phyloP scores from a whole-genome alignment of 495 filamentous ascomycete genomes.

The Cairneyella variabilis region DNA sequence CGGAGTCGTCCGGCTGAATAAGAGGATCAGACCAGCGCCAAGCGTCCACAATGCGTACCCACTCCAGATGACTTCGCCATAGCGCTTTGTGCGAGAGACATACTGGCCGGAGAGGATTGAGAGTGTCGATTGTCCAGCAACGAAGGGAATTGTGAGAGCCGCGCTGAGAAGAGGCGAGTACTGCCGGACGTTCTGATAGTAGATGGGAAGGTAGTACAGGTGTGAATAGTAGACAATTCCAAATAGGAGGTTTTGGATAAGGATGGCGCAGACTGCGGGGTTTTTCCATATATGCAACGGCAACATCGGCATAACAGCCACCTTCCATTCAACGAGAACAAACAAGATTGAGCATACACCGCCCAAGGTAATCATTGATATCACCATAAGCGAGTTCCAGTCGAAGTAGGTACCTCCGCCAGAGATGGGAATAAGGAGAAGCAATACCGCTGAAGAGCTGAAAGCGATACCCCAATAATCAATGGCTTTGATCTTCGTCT shows the following conservation, averaged over 20 bases:
- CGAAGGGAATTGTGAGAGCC: constrained; percentile 48
- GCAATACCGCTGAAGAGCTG: constrained; percentile 49
- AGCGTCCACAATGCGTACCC: constrained; percentile 39
- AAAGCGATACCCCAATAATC: constrained; percentile 51
- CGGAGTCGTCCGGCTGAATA: constrained; percentile 44
- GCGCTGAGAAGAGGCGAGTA: constrained; percentile 36
- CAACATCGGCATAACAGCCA: constrained; percentile 54
- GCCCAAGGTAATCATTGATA: constrained; percentile 57
- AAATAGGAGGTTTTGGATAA: constrained; percentile 57
- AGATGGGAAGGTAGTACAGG: constrained; percentile 45
- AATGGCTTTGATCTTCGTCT: constrained; percentile 47
- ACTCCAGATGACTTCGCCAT: constrained; percentile 54
- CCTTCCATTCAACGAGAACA: constrained; percentile 54
- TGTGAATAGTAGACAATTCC: constrained; percentile 56
- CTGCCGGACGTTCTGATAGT: constrained; percentile 39
- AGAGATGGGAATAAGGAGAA: constrained; percentile 59
- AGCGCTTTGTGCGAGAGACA: constrained; percentile 50
- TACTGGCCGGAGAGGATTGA: constrained; percentile 55
- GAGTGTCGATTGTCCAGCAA: constrained; percentile 45
- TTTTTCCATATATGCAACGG: constrained; percentile 53
- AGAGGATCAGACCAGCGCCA: constrained; percentile 49
- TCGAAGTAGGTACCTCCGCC: constrained; percentile 57
- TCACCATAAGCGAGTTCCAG: constrained; percentile 58
- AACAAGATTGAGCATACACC: constrained; percentile 43
- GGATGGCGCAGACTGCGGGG: constrained; percentile 44